Evolutionary conservation across 106 monocot genomes (phyloP).

Genomic region (Gastrodia elata): DNA sequence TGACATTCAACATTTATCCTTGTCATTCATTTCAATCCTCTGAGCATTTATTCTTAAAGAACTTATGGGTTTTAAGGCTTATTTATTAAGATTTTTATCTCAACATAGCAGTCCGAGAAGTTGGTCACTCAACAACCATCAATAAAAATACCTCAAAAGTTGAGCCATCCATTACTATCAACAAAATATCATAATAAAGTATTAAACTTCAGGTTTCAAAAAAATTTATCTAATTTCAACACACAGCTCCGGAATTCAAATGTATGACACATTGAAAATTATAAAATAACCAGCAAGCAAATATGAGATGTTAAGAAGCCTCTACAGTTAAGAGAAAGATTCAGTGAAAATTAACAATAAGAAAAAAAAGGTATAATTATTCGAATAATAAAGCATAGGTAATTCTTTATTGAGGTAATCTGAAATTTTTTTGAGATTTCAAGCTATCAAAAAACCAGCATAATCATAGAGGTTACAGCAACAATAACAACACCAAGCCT

Average conservation of each 20-base stretch:
- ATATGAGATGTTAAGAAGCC: neutral
- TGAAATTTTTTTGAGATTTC: neutral
- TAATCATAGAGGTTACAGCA: neutral
- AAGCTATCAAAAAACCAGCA: neutral
- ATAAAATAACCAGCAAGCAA: neutral
- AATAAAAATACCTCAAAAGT: neutral
- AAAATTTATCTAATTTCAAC: neutral
- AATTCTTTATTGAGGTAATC: neutral
- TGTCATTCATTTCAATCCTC: neutral
- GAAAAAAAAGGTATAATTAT: neutral
- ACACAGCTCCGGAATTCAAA: neutral
- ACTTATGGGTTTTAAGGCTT: neutral
- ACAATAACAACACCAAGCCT: no score
- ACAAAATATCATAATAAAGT: neutral
- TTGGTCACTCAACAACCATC: neutral
- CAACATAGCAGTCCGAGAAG: neutral
- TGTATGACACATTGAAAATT: neutral
- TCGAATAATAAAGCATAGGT: neutral
- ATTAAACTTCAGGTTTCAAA: neutral
- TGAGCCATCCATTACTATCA: neutral
- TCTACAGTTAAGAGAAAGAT: neutral
- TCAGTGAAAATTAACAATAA: neutral
- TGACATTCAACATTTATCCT: neutral
- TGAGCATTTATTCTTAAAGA: no score
- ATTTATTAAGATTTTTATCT: neutral